phyloP scores from a whole-genome alignment of 495 filamentous ascomycete genomes.

The Xylaria longipes region DNA sequence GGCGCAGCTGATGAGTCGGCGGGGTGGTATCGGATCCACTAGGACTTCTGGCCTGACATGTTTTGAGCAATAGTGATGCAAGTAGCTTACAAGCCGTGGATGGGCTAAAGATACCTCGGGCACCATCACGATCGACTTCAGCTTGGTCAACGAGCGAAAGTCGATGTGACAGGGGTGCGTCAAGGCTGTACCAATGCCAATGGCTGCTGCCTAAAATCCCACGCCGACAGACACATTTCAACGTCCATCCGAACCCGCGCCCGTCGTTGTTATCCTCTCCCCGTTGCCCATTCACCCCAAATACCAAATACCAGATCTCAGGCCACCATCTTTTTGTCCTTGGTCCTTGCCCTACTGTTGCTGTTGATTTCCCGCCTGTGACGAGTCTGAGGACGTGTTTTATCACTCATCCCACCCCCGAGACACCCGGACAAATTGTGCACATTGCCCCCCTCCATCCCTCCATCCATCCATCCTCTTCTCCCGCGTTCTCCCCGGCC shows the following conservation, averaged over 20 bases:
- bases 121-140: background rate
- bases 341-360: conserved; percentile 13
- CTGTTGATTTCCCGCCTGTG: conserved; percentile 29
- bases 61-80: conserved; percentile 28
- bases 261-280: conserved; percentile 14
- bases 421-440: conserved; percentile 12
- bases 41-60: conserved; percentile 40
- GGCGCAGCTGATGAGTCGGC: conserved; percentile 34
- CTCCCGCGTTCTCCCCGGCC: conserved; percentile 8
- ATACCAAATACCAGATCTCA: conserved; percentile 20
- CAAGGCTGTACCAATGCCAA: conserved; percentile 35
- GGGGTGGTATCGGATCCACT: conserved; percentile 35
- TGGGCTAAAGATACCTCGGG: background rate
- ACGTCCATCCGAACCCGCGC: conserved; percentile 21
- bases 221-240: conserved; percentile 32
- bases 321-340: conserved; percentile 30
- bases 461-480: conserved; percentile 19
- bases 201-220: conserved; percentile 46
- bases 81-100: conserved; percentile 20
- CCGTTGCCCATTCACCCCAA: conserved; percentile 5
- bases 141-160: background rate
- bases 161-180: conserved; percentile 18
- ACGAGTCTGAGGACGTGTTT: conserved; percentile 27
- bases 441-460: conserved; percentile 13
- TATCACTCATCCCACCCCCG: conserved; percentile 17